A percentile compares a stretch with the other conserved stretches of the same genome.
phyloP scores from a whole-genome alignment of 371 early-diverging fungal species.

The Capillidium heterosporum region DNA sequence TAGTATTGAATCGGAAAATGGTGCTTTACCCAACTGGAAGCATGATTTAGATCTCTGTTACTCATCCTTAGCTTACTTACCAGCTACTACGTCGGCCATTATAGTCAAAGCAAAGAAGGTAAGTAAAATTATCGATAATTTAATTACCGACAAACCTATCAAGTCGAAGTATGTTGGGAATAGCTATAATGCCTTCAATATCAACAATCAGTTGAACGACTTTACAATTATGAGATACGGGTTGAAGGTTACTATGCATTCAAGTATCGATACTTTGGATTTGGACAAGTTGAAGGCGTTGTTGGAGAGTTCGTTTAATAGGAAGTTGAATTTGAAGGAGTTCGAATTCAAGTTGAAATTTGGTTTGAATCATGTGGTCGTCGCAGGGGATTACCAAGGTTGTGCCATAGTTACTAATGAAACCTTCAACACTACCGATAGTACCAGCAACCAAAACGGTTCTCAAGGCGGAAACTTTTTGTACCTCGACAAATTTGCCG shows the following conservation, averaged over 20 bases:
- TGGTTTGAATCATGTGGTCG: slow-evolving; percentile 35
- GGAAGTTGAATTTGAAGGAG: slow-evolving; percentile 26
- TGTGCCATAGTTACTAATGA: slow-evolving; percentile 43
- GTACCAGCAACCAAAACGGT: too few species aligned
- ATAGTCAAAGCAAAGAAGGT: slow-evolving; percentile 24
- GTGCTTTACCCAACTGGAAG: background rate
- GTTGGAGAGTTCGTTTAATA: slow-evolving; percentile 62
- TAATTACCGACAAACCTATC: slow-evolving; percentile 39
- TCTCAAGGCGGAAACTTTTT: too few species aligned
- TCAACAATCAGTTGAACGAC: slow-evolving; percentile 13
- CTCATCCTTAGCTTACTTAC: slow-evolving; percentile 24
- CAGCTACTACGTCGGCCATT: slow-evolving; percentile 31
- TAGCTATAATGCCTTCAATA: too few species aligned
- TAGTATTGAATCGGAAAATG: background rate
- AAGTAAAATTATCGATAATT: slow-evolving; percentile 22
- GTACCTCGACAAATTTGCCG: slow-evolving; percentile 91
- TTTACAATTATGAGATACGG: slow-evolving; percentile 67
- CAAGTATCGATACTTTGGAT: slow-evolving; percentile 28
- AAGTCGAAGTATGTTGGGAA: too few species aligned
- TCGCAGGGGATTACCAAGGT: slow-evolving; percentile 80
- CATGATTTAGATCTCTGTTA: slow-evolving; percentile 29
- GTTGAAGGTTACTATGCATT: slow-evolving; percentile 32
- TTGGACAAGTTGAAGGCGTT: slow-evolving; percentile 27
- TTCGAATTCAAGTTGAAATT: slow-evolving; percentile 43
- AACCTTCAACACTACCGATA: background rate